A percentile compares a stretch with the other conserved stretches of the same genome.
phyloP scores from a whole-genome alignment of 2,329 filamentous ascomycete species.

The Penicillium hesseltinei region DNA sequence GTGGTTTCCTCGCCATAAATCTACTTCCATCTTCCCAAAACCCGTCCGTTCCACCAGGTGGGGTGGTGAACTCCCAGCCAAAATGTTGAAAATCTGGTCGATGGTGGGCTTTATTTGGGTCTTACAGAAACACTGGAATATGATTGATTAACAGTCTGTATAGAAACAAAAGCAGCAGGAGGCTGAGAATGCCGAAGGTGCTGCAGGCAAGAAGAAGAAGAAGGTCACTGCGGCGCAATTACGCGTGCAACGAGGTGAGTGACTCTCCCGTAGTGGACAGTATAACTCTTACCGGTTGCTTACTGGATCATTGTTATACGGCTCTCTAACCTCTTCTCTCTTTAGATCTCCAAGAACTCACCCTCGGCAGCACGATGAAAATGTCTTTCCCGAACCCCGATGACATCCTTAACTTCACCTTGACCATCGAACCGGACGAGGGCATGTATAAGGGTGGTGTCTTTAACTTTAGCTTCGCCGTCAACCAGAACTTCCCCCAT shows the following conservation, averaged over 20 bases:
- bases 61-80: constrained; percentile 42
- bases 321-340: not conserved
- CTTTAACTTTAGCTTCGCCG: constrained; percentile 88
- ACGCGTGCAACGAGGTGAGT: constrained; percentile 87
- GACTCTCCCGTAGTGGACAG: not conserved
- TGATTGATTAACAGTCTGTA: constrained; percentile 22
- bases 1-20: not conserved
- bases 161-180: constrained; percentile 83
- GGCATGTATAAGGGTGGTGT: constrained; percentile 81
- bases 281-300: not conserved
- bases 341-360: constrained; percentile 49
- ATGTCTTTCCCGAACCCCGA: constrained; percentile 58
- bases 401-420: constrained; percentile 55
- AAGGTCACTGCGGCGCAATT: constrained; percentile 96
- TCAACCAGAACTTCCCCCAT: constrained; percentile 94
- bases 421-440: constrained; percentile 51
- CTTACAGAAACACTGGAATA: not conserved
- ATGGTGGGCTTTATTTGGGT: constrained; percentile 64
- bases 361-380: constrained; percentile 57
- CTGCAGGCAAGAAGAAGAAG: constrained; percentile 84
- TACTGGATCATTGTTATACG: not conserved
- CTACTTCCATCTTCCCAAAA: not conserved
- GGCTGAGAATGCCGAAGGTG: constrained; percentile 86
- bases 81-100: constrained; percentile 99
- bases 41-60: constrained; percentile 13